Evolutionary conservation across 2,329 filamentous ascomycete species (phyloP).

Genomic region (Coniochaeta sp.): DNA sequence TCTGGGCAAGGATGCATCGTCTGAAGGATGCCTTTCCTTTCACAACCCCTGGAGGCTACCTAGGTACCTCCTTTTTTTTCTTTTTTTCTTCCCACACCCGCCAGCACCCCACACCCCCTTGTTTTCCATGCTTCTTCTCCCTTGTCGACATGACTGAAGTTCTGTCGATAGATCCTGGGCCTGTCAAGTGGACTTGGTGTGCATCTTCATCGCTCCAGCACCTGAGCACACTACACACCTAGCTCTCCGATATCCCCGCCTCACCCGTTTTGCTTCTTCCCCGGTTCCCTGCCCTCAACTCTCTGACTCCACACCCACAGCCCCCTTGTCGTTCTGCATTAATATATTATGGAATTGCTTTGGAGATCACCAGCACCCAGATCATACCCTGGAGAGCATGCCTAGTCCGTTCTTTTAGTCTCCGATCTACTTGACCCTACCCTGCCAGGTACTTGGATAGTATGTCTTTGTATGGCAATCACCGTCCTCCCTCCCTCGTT

Average conservation of each 20-base stretch:
- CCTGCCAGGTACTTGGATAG: neutral
- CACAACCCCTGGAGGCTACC: neutral
- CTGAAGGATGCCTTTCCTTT: neutral
- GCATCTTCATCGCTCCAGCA: neutral
- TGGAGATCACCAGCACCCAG: neutral
- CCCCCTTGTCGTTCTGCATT: neutral
- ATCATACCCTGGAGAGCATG: neutral
- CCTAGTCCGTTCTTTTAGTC: constrained; percentile 1
- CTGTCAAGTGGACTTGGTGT: neutral
- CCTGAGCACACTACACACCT: neutral
- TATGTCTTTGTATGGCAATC: neutral
- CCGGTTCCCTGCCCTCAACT: neutral
- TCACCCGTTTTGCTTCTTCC: neutral
- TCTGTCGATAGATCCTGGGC: neutral
- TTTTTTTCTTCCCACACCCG: too few relatives aligned
- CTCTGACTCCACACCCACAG: neutral
- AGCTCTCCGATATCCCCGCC: neutral
- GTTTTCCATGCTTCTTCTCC: neutral
- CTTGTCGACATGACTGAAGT: neutral
- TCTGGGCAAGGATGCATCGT: neutral
- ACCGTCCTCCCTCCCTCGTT: neutral
- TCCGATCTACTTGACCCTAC: neutral
- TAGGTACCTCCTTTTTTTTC: neutral
- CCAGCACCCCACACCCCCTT: neutral
- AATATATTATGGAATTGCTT: neutral